Conservation (phyloP, 2,329 filamentous ascomycete species). For the Penicillium polonicum region DNA sequence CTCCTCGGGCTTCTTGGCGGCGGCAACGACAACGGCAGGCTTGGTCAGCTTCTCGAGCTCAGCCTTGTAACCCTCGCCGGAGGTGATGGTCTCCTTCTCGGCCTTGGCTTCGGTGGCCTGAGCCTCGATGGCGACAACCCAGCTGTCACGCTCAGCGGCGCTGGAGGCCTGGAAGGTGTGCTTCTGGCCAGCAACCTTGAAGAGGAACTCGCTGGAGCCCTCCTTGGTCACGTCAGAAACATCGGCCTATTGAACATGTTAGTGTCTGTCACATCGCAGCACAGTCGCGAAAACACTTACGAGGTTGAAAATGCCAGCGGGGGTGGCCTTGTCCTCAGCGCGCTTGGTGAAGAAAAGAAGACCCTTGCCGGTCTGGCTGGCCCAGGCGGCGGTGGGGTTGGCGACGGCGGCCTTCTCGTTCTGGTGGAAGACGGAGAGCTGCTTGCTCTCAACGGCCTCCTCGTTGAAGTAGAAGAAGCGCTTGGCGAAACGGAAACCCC, state of each 20-base stretch:
- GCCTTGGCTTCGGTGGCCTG: constrained; percentile 73
- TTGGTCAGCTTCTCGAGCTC: constrained; percentile 68
- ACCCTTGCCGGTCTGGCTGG: constrained; percentile 90
- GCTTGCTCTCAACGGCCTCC: constrained; percentile 70
- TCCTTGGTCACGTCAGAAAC: constrained; percentile 72
- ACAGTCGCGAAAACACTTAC: constrained; percentile 53
- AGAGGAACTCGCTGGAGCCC: constrained; percentile 76
- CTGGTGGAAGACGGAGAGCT: constrained; percentile 75
- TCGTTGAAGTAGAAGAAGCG: constrained; percentile 86
- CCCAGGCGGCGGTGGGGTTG: constrained; percentile 82
- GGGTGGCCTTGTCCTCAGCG: constrained; percentile 74
- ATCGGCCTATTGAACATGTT: constrained; percentile 54
- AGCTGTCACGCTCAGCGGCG: constrained; percentile 81
- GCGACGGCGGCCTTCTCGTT: constrained; percentile 80
- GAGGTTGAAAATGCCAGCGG: constrained; percentile 79
- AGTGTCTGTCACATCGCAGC: constrained; percentile 21
- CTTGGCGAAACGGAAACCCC: constrained; percentile 87
- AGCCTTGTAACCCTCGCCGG: constrained; percentile 85
- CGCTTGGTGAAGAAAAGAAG: constrained; percentile 89
- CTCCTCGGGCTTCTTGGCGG: constrained; percentile 20
- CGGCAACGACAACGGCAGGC: constrained; percentile 39
- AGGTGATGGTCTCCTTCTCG: constrained; percentile 60
- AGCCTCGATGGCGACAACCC: constrained; percentile 79
- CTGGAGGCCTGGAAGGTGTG: constrained; percentile 84
- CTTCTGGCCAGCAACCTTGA: constrained; percentile 84